phyloP scores from a whole-genome alignment of 768 basidiomycete genomes.

The Clitopilus passeckerianus region DNA sequence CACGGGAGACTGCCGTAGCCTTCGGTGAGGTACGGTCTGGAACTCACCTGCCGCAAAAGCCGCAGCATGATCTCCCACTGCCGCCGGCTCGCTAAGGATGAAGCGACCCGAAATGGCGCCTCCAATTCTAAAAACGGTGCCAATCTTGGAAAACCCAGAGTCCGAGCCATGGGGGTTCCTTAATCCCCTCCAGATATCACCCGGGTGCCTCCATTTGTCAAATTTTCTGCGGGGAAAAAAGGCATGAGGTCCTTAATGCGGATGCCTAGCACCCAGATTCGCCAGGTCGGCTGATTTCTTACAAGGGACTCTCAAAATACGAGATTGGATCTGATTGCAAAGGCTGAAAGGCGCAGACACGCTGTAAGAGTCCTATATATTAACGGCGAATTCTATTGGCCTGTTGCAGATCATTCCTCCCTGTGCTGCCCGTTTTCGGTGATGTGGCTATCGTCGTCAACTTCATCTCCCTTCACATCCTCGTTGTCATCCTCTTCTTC shows the following conservation, averaged over 20 bases:
- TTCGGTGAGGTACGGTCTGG: neutral
- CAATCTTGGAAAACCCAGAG: conserved; percentile 1
- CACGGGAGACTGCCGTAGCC: neutral
- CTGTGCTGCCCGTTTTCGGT: neutral
- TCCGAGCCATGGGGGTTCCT: neutral
- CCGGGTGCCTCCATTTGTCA: conserved; percentile 1
- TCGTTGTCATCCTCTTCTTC: conserved; percentile 10
- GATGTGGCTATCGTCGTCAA: neutral
- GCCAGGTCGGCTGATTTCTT: neutral
- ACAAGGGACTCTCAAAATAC: neutral
- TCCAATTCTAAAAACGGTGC: neutral
- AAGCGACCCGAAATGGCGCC: neutral
- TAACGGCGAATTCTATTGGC: neutral
- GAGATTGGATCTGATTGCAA: neutral
- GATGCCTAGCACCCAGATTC: neutral
- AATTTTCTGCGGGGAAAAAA: neutral
- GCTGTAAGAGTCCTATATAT: neutral
- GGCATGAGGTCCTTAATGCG: neutral
- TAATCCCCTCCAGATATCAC: neutral
- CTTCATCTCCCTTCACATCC: conserved; percentile 7
- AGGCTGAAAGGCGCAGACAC: neutral
- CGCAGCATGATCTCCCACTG: neutral
- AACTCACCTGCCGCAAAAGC: neutral
- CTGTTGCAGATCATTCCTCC: neutral
- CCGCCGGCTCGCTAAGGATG: neutral